Base-by-base conservation (phyloP, 2,329 filamentous ascomycete species). In the Apiospora rasikravindrae region DNA sequence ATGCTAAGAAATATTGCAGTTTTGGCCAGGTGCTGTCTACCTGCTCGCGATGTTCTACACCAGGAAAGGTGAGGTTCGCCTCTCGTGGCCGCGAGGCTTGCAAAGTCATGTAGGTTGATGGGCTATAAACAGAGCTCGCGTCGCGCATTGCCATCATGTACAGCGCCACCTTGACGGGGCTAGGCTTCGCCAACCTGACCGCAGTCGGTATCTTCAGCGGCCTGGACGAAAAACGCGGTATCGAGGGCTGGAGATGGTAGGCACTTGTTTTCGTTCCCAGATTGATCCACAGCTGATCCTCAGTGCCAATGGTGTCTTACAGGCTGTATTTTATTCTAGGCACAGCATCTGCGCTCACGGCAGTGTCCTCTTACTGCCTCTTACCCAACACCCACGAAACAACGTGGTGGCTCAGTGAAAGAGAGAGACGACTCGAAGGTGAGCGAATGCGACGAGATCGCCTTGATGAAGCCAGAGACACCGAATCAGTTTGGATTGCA, bases 31-130 rank as follows among this genome's bases (percentile, higher is more conserved):
- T 14, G 84, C 83, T 1, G 77, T 87, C 4, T 86, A 87, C 72
- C 82, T 87, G 33, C 80, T 88, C 4, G 85, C 84, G 7, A 83
- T 85, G 67, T 88, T 85, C 78, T 89, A 88, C 77, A 88, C 85
- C 2, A 81, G 84, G 66, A 84, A 86, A 4, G 51, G 51, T 57
- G 26, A 57, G 26, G 26, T 22, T 8, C 1, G 16, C 2, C 6
- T 3, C 4, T 16, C 1, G 26, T 8, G 14, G 19, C 14, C 26
- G 22, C 7, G 6, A 33, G 13, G 1, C 4, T 16, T 14, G 19
- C 13, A 2, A 26, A 19, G 51, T 53, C n/a, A 2, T 2, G 29
- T 16, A 22, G 7, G 51, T 14, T 57, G 14, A 57, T 16, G 6
- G 26, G 26, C 16, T 26, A 22, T 2, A 37, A 33, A 8, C 51